These are phyloP conservation scores for Termitomyces sp. DNA, from an alignment of 768 basidiomycete genomes.

Conservation along the genomic window DNA sequence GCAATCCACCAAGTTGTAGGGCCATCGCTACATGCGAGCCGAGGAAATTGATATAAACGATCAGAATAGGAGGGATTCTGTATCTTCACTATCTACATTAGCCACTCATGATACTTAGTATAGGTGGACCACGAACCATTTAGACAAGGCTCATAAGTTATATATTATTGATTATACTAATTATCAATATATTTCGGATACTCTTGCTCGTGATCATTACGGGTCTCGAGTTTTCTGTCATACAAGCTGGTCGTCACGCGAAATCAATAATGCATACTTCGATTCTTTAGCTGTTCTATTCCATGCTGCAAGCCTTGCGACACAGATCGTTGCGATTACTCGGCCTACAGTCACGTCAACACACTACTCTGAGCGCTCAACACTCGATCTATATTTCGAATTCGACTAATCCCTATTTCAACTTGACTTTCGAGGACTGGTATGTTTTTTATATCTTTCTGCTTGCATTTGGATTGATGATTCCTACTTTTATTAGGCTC, in stretches of 20 bases:
- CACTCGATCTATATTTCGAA: constrained; percentile 67
- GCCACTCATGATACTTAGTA: too few species aligned
- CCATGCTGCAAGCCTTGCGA: constrained; percentile 13
- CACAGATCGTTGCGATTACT: constrained; percentile 8
- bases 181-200: too few species aligned
- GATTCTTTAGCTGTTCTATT: not conserved
- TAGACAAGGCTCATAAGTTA: too few species aligned
- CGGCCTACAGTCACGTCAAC: constrained; percentile 4
- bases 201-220: too few species aligned
- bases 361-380: constrained; percentile 22
- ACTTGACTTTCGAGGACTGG: constrained; percentile 90
- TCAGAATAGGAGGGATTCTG: too few species aligned
- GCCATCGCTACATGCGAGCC: too few species aligned
- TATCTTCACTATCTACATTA: too few species aligned
- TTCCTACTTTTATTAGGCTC: constrained; percentile 19
- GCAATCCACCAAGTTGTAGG: too few species aligned
- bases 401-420: constrained; percentile 82
- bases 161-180: too few species aligned
- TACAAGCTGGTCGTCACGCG: not conserved
- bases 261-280: not conserved
- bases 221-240: not conserved
- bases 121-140: too few species aligned
- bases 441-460: constrained; percentile 19
- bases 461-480: not conserved
- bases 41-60: too few species aligned